Base-by-base conservation (phyloP, 2,329 filamentous ascomycete genomes). In the Penicillium sp. region DNA sequence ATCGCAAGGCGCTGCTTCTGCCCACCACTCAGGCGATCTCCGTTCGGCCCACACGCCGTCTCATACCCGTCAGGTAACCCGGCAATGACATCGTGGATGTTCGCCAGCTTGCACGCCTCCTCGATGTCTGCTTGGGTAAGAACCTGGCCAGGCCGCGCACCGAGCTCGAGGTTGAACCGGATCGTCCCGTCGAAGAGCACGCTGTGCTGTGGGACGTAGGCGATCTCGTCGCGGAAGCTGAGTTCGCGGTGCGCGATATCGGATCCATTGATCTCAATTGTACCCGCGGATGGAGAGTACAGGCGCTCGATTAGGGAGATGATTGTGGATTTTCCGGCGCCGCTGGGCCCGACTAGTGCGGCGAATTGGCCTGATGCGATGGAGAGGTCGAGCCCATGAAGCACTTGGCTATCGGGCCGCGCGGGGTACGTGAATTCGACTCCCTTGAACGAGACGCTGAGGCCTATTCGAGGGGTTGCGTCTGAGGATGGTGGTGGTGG, bases 51-150 rank as follows among this genome's bases (percentile, higher is more conserved):
- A 51, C 86, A 77, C 6, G 79, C 58, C 0, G 89, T 91, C 7
- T 89, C 76, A 70, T 91, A 92, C 0, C 88, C 87, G 9, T 89
- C 78, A 0, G 89, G 88, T 21, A 92, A 76, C 0, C 82, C 76
- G 56, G 79, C 76, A 66, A 92, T 89, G n/a, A 85, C 86, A 30
- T 91, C 87, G 75, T 91, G 88, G 64, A 92, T 90, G 69, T 90
- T 90, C 30, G 89, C 89, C 7, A 90, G 76, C 62, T 83, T 83
- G 71, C 89, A 91, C 0, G 90, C 89, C 55, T 86, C 85, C 63
- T 88, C 82, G 52, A 91, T 87, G 47, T 91, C 88, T 7, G 80
- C 83, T 48, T 86, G 77, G 0, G 82, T 84, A 1, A 84, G 84
- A 30, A 84, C 81, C 47, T 83, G 78, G 11, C 80, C 83, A 1